Percentiles rank a stretch among this genome's conserved stretches.
These are phyloP conservation scores for Globisporangium emineosum DNA, from an alignment of 352 stramenopile species.

Conservation along the genomic window DNA sequence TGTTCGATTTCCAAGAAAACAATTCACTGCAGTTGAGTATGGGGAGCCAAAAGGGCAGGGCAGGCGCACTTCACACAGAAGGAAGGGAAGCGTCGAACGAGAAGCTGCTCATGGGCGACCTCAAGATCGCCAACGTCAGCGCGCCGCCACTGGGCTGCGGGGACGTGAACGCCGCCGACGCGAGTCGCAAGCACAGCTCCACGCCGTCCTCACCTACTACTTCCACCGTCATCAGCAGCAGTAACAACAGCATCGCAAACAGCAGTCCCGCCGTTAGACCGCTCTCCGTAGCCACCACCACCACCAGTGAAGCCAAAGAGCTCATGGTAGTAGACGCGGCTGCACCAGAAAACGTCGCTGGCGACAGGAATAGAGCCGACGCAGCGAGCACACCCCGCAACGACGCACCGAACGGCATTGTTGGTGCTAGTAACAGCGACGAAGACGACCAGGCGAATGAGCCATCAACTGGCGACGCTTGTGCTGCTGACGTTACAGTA, in stretches of 20 bases:
- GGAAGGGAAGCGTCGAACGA: slow-evolving; percentile 8
- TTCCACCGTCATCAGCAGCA: background rate
- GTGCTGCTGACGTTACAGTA: background rate
- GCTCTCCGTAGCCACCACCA: background rate
- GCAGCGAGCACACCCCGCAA: background rate
- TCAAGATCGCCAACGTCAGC: slow-evolving; percentile 17
- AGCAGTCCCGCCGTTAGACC: slow-evolving; percentile 1
- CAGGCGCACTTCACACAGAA: background rate
- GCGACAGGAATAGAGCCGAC: background rate
- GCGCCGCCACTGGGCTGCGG: slow-evolving; percentile 3
- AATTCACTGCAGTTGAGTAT: background rate
- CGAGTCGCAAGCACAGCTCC: background rate
- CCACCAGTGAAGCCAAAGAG: slow-evolving; percentile 5
- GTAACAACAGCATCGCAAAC: slow-evolving; percentile 1
- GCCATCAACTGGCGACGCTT: background rate
- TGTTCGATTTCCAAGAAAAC: background rate
- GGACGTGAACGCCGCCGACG: slow-evolving; percentile 1
- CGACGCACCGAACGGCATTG: background rate
- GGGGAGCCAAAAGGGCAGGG: background rate
- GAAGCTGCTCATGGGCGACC: slow-evolving; percentile 14
- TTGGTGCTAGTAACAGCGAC: background rate
- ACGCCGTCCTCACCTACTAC: background rate
- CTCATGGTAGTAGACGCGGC: background rate
- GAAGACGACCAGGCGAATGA: background rate
- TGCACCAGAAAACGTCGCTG: background rate